Conservation (phyloP, 352 stramenopile species). For the Phytophthora pini region DNA sequence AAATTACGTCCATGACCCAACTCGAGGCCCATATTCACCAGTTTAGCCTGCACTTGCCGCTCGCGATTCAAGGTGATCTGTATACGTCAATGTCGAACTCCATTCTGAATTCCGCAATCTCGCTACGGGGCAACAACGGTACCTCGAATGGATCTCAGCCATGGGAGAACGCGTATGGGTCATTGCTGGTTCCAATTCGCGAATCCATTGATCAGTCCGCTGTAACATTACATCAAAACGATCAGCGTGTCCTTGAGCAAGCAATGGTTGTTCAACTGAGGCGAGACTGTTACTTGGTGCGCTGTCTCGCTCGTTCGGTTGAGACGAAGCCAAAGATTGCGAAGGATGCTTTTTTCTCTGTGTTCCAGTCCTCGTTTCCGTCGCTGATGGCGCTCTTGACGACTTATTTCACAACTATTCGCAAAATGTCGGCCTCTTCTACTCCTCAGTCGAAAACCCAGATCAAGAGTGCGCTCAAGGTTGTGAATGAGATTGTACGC, state of each 20-base stretch:
- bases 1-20: conserved; percentile 74
- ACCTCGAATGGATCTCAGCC: conserved; percentile 29
- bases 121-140: conserved; percentile 46
- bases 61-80: conserved; percentile 76
- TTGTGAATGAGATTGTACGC: conserved; percentile 83
- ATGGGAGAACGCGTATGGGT: conserved; percentile 66
- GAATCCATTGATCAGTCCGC: conserved; percentile 77
- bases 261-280: conserved; percentile 72
- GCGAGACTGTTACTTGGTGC: conserved; percentile 75
- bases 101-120: conserved; percentile 80
- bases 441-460: conserved; percentile 46
- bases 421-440: conserved; percentile 46
- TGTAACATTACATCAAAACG: conserved; percentile 75
- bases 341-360: conserved; percentile 76
- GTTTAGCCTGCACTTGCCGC: conserved; percentile 74
- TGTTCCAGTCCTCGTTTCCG: conserved; percentile 64
- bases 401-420: conserved; percentile 73
- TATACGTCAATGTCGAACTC: conserved; percentile 86
- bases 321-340: conserved; percentile 80
- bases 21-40: conserved; percentile 74
- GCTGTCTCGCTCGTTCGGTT: conserved; percentile 68
- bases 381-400: conserved; percentile 69
- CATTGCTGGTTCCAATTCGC: conserved; percentile 69
- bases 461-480: conserved; percentile 70
- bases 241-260: conserved; percentile 69